phyloP scores from a whole-genome alignment of 179 eudicot species.

The Gypsophila paniculata region DNA sequence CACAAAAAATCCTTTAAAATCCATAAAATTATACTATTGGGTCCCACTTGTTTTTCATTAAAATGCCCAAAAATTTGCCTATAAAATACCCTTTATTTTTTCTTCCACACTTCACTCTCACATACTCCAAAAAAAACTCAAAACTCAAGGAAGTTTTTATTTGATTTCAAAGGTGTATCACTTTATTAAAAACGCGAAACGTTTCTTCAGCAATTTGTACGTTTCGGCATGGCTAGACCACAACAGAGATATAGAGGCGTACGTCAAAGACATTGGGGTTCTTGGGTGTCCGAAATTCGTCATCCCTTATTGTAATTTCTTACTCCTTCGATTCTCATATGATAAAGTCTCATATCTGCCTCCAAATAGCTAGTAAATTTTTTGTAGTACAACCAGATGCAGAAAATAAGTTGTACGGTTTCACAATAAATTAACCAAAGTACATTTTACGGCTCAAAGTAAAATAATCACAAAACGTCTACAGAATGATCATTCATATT shows the following conservation, averaged over 20 bases:
- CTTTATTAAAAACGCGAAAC: neutral
- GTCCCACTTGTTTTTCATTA: slow-evolving; percentile 25
- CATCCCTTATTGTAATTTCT: slow-evolving; percentile 33
- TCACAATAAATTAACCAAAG: no score
- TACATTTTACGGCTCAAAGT: no score
- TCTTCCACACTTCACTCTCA: slow-evolving; percentile 16
- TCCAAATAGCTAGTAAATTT: no score
- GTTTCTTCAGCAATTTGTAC: neutral
- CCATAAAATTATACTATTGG: neutral
- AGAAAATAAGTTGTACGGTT: no score
- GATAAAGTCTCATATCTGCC: neutral
- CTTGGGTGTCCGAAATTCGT: slow-evolving; percentile 45
- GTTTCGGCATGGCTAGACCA: slow-evolving; percentile 31
- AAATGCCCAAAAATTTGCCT: slow-evolving; percentile 18
- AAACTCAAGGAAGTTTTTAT: neutral
- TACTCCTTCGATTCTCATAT: neutral
- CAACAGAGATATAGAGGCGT: slow-evolving; percentile 38
- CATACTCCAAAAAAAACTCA: neutral
- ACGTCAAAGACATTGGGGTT: slow-evolving; percentile 44
- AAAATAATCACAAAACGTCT: no score
- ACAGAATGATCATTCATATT: no score
- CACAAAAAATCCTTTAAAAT: neutral
- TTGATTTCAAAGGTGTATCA: no score
- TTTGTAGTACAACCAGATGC: no score
- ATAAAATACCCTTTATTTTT: slow-evolving; percentile 13